Evolutionary conservation across 2,329 filamentous ascomycete genomes (phyloP), one percentile per base, ranked within the genome.

Genomic region (Cladobotryum mycophilum): DNA sequence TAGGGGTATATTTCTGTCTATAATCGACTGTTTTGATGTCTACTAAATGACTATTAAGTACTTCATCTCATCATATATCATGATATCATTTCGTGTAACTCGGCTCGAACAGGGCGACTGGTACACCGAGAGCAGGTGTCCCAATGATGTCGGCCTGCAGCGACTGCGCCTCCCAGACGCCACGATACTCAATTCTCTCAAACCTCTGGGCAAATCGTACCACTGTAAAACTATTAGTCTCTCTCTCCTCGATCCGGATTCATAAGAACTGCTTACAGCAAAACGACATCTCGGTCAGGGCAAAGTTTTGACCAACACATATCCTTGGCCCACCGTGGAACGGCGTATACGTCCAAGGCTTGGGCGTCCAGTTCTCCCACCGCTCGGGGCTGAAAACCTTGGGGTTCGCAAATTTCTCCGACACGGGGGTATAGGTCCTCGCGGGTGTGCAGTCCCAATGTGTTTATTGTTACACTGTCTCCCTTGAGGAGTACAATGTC

Each of bases 251-350:
- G 18, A 1, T 69, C 69, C 55, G 77, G 7, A 15, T 13, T 40
- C 15, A 8, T 8, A 9, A 14, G 25, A 30, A 30, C 25, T 30
- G 25, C 70, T 63, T 56, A 73, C 70, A 54, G 42, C 61, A 65
- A 54, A 69, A 81, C 0, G 72, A 74, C 75, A 81, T 80, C 64
- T 81, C 78, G 3, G 78, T 75, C 62, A 76, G 72, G 3, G 79
- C 79, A 64, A 82, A 81, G 53, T 81, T 78, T 64, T 81, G 78
- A 1, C 78, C 78, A 34, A 81, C 75, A 54, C 79, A 81, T 47
- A 76, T 76, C 11, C 75, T 62, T 2, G 76, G 75, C 0, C 75
- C 76, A 2, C 75, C 75, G 48, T 77, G 76, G 52, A 79, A 79
- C 0, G 76, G 76, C 41, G 77, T 72, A 50, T 76, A 80, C n/a